Evolutionary conservation across 2,329 filamentous ascomycete species (phyloP).

Genomic region (Cercospora beticola): DNA sequence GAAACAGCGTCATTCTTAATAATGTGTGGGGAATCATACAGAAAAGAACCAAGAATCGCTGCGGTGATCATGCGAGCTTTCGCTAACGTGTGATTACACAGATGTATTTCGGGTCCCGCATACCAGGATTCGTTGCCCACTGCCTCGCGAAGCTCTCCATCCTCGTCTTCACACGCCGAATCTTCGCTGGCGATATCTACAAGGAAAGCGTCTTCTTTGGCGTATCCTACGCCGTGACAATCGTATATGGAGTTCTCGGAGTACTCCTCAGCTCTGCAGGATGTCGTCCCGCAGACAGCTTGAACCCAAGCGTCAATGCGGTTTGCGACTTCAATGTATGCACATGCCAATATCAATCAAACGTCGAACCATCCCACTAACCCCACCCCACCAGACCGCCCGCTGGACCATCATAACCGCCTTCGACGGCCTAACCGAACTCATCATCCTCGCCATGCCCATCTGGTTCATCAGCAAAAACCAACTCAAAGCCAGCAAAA

Average conservation of each 20-base stretch:
- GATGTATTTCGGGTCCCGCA: constrained; percentile 27
- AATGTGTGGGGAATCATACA: background rate
- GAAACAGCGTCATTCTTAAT: background rate
- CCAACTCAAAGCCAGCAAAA: constrained; percentile 27
- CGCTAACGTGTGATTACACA: constrained; percentile 4
- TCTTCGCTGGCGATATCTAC: constrained; percentile 27
- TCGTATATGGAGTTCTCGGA: constrained; percentile 22
- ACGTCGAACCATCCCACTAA: constrained; percentile 1
- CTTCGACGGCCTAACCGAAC: constrained; percentile 26
- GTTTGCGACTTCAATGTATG: constrained; percentile 27
- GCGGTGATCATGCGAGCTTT: background rate
- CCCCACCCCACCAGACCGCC: constrained; percentile 5
- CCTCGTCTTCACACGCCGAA: constrained; percentile 28
- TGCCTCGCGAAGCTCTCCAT: constrained; percentile 28
- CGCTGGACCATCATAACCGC: constrained; percentile 25
- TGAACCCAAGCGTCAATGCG: constrained; percentile 21
- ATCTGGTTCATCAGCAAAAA: constrained; percentile 31
- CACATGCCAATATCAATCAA: background rate
- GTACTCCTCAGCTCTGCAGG: constrained; percentile 27
- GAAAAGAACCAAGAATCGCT: background rate
- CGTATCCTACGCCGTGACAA: constrained; percentile 16
- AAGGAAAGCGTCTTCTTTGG: constrained; percentile 27
- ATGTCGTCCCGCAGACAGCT: constrained; percentile 20
- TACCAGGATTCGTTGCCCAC: constrained; percentile 23
- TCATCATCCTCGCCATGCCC: constrained; percentile 28